Percentiles rank a stretch among this genome's conserved stretches.
phyloP scores from a whole-genome alignment of 179 eudicot species.

The Silene vulgaris region DNA sequence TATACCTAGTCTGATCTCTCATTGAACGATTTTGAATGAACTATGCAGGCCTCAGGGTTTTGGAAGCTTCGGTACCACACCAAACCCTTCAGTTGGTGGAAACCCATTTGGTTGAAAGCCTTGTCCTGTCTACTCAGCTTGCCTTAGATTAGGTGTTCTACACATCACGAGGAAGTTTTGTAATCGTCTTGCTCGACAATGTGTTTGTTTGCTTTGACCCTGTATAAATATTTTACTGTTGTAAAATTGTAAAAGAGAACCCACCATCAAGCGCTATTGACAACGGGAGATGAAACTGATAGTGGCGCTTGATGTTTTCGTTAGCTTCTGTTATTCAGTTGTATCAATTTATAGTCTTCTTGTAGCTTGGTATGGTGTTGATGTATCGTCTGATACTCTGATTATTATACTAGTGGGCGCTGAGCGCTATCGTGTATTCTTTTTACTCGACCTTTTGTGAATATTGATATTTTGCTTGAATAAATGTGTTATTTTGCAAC shows the following conservation, averaged over 20 bases:
- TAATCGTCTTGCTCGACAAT: conserved; percentile 18
- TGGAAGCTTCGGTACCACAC: conserved; percentile 40
- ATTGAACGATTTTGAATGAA: conserved; percentile 20
- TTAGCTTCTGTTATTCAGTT: conserved; percentile 14
- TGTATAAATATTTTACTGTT: conserved; percentile 24
- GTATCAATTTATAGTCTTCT: conserved; percentile 5
- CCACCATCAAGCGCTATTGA: conserved; percentile 15
- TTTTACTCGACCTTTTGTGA: conserved; percentile 22
- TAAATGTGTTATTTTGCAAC: conserved; percentile 8
- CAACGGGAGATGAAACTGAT: conserved; percentile 5
- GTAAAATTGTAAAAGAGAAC: conserved; percentile 29
- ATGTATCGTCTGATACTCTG: conserved; percentile 9
- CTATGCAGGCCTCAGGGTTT: conserved; percentile 54
- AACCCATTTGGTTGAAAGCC: conserved; percentile 57
- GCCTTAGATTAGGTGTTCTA: conserved; percentile 19
- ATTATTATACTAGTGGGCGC: conserved; percentile 13
- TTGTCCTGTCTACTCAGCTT: not conserved
- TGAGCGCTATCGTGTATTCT: conserved; percentile 10
- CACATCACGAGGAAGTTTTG: conserved; percentile 20
- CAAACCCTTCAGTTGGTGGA: conserved; percentile 48
- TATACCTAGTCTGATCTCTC: not conserved
- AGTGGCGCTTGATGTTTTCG: conserved; percentile 5
- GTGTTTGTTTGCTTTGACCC: conserved; percentile 14
- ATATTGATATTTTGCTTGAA: conserved; percentile 22
- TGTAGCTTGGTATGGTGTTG: conserved; percentile 16